Evolutionary conservation across 441 rosid species (phyloP).

Genomic region (Aleurites moluccanus): DNA sequence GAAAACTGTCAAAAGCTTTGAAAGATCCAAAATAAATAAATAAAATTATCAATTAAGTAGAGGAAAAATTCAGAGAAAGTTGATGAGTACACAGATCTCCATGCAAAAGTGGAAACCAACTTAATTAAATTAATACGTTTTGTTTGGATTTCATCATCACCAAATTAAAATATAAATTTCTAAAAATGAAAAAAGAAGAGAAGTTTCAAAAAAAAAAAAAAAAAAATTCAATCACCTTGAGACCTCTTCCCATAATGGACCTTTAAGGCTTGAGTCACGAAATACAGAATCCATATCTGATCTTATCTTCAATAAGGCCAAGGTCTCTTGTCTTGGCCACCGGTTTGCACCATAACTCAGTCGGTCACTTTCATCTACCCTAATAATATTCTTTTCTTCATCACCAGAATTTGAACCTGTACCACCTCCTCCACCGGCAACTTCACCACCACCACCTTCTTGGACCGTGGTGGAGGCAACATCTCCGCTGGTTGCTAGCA

Average conservation of each 20-base stretch:
- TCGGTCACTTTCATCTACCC: slow-evolving; percentile 44
- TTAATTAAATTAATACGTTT: neutral
- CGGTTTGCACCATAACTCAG: slow-evolving; percentile 54
- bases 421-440: slow-evolving; percentile 21
- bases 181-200: neutral
- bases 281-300: slow-evolving; percentile 77
- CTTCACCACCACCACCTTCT: slow-evolving; percentile 28
- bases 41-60: neutral
- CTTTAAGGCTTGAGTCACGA: slow-evolving; percentile 74
- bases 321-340: slow-evolving; percentile 93
- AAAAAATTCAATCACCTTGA: slow-evolving; percentile 51
- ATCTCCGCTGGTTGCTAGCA: slow-evolving; percentile 26
- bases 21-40: slow-evolving; percentile 19
- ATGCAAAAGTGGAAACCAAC: slow-evolving; percentile 7
- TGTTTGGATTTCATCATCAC: no score
- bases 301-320: slow-evolving; percentile 77
- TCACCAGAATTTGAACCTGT: slow-evolving; percentile 43
- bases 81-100: slow-evolving; percentile 21
- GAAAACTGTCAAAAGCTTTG: slow-evolving; percentile 7
- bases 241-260: slow-evolving; percentile 92
- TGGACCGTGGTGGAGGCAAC: slow-evolving; percentile 1
- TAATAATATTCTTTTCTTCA: slow-evolving; percentile 25
- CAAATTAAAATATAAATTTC: neutral
- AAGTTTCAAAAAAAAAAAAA: no score
- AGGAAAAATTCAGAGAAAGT: slow-evolving; percentile 13